A percentile compares a stretch with the other conserved stretches of the same genome.
Conservation (phyloP, 73 alveolate genomes). For the Paramecium primaurelia region DNA sequence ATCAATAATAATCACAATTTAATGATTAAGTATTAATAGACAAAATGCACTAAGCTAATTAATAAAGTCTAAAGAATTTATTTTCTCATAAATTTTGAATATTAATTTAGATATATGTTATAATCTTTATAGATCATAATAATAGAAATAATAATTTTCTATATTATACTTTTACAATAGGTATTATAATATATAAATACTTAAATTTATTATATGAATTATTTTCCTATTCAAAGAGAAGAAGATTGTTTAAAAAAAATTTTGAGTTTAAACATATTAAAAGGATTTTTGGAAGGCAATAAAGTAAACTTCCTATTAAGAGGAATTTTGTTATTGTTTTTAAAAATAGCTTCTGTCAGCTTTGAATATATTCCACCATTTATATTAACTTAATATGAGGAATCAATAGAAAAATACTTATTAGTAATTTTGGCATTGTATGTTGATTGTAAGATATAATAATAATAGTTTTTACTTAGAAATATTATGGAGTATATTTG, state of each 20-base stretch:
- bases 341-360: neutral
- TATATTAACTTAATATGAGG: neutral
- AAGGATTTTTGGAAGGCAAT: neutral
- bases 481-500: neutral
- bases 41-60: conserved; percentile 7
- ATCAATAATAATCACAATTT: neutral
- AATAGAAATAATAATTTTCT: neutral
- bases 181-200: neutral
- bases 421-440: neutral
- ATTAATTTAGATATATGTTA: neutral
- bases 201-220: neutral
- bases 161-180: neutral
- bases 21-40: neutral
- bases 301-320: neutral
- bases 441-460: neutral
- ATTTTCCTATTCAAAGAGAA: neutral
- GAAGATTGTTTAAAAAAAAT: neutral
- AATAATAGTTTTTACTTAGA: neutral
- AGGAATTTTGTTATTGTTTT: neutral
- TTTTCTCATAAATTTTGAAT: neutral
- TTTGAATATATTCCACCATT: conserved; percentile 12
- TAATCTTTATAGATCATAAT: neutral
- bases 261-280: neutral
- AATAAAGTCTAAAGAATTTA: neutral
- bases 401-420: neutral